Evolutionary conservation across 768 basidiomycete genomes (phyloP).

Genomic region (Leccinellum albellum): DNA sequence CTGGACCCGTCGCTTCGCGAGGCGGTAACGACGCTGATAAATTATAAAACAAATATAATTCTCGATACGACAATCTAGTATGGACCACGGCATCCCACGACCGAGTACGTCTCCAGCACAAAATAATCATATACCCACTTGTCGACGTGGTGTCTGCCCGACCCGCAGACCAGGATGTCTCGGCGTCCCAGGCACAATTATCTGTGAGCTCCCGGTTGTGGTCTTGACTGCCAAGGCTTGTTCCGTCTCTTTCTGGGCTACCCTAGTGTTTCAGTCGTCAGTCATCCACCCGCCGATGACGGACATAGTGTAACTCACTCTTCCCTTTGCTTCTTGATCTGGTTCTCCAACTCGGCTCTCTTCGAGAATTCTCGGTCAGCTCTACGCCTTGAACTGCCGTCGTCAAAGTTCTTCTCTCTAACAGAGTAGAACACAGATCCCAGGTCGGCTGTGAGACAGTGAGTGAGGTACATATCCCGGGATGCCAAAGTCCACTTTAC

Average conservation of each 20-base stretch:
- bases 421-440: conserved; percentile 98
- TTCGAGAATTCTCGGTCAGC: conserved; percentile 90
- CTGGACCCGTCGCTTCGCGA: background rate
- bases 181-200: conserved; percentile 80
- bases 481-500: conserved; percentile 38
- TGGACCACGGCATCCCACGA: background rate
- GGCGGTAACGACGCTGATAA: conserved; percentile 8
- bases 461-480: background rate
- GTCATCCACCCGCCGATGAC: background rate
- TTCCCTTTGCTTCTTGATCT: conserved; percentile 83
- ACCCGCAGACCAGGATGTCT: conserved; percentile 65
- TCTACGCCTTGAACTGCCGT: conserved; percentile 67
- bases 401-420: conserved; percentile 97
- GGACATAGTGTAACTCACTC: conserved; percentile 37
- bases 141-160: conserved; percentile 71
- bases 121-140: conserved; percentile 57
- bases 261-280: conserved; percentile 35
- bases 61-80: background rate
- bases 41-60: background rate
- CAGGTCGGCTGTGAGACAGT: conserved; percentile 64
- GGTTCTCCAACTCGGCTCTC: conserved; percentile 85
- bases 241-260: conserved; percentile 59
- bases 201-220: conserved; percentile 53
- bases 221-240: conserved; percentile 55
- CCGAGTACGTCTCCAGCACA: background rate